Evolutionary conservation across 2,329 filamentous ascomycete genomes (phyloP), one percentile per base, ranked within the genome.

Genomic region (Whalleya microplaca): DNA sequence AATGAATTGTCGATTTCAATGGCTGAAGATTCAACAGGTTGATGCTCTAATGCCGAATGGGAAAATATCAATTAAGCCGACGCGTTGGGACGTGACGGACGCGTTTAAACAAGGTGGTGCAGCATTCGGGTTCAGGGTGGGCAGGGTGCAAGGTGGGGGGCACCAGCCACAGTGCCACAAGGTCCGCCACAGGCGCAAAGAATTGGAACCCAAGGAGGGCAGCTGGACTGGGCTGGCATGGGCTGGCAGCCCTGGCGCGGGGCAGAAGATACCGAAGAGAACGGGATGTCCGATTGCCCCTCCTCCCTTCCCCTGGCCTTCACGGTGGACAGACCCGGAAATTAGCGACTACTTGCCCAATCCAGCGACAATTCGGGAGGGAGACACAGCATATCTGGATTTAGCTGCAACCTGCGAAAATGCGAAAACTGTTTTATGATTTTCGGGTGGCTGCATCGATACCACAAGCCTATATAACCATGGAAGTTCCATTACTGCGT

Each of bases 51-150:
- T 37, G 32, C 32, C 32, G 14, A 27, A n/a, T n/a, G 23, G 9
- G 9, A 27, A 29, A 16, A 41, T 59, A n/a, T 21, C 23, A 16
- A 23, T 45, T 50, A 55, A 27, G 21, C 47, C 32, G 10, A 37
- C 32, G 32, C 32, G 32, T 37, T 37, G 32, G n/a, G 32, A 37
- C 32, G 32, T 37, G 32, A 12, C 32, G 8, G 32, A 37, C 32
- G 32, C 32, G 32, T 37, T 37, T 37, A 37, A n/a, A n/a, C n/a
- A n/a, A 37, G 32, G 14, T 37, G 5, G 4, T 37, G 32, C 32
- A 37, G 32, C 32, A 12, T 12, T 37, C 9, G 14, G 14, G 14
- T 12, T 37, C 9, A 37, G 14, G 14, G 32, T 37, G 32, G 32
- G 32, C 10, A 37, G 9, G 7, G 8, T 37, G 32, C 32, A 37